Base-by-base conservation (phyloP, 352 stramenopile species). In the Thalassiosira livingstoniorum region DNA sequence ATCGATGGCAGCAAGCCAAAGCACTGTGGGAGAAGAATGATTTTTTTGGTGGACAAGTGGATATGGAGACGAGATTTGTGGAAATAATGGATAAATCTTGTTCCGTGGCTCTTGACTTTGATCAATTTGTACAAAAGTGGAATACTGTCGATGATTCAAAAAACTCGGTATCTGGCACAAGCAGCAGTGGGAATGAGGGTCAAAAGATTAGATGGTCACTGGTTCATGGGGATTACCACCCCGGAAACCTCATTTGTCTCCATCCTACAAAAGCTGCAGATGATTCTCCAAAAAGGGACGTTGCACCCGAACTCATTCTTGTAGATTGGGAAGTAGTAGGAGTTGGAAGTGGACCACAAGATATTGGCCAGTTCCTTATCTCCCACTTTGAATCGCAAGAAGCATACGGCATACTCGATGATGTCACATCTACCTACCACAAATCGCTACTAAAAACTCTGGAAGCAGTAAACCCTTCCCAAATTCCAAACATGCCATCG, bases 281-380 rank as follows among this genome's bases (percentile, higher is more conserved):
- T n/a, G n/a, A n/a, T n/a, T n/a, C n/a, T n/a, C n/a, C n/a, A n/a
- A n/a, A n/a, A n/a, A n/a, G n/a, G n/a, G n/a, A n/a, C 2, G 23
- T 29, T 0, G 31, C 1, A 23, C 45, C 83, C 7, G 58, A 75
- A 55, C 25, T 88, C 4, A 43, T 91, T 15, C 53, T 74, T 34
- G 11, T 74, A 5, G 86, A 91, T 82, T 89, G 72, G 69, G 86
- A 91, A 87, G 87, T 91, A 58, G 78, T 88, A n/a, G 86, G 86
- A 13, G 11, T 91, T 60, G 86, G 86, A 55, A 85, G 60, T 65
- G 86, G 86, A 35, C 82, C 86, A 27, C 86, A 91, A 85, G 86
- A 91, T 64, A 67, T 91, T 42, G 86, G 86, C 11, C 86, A 91
- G 71, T 91, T 90, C 42, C 47, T 89, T n/a, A 74, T 91, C 55